Percentiles rank a stretch among this genome's conserved stretches.
Evolutionary conservation across 176 grass and related monocot genomes (phyloP).

Genomic region (Rhynchospora pubera): DNA sequence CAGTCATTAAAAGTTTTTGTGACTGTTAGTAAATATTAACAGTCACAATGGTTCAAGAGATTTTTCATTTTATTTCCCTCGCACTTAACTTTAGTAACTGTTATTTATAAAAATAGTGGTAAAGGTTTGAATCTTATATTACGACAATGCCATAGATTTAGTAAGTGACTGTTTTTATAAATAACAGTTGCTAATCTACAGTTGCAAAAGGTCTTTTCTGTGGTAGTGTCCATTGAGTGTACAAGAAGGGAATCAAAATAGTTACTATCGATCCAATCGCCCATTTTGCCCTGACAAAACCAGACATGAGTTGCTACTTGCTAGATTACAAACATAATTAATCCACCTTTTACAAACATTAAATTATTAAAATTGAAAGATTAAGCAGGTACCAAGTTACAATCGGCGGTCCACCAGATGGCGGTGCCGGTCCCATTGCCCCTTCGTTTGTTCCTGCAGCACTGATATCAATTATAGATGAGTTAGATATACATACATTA

Average conservation of each 20-base stretch:
- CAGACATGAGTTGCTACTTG: not conserved
- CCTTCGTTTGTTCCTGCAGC: not conserved
- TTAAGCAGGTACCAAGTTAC: conserved; percentile 34
- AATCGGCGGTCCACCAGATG: conserved; percentile 12
- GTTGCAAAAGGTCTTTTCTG: too few species aligned
- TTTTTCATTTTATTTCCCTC: too few species aligned
- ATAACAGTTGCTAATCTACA: too few species aligned
- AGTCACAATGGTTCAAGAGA: too few species aligned
- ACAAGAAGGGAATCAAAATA: conserved; percentile 30
- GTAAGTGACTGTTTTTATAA: too few species aligned
- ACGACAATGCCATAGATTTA: too few species aligned
- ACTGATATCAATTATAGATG: not conserved
- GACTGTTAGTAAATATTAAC: too few species aligned
- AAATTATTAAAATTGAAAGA: not conserved
- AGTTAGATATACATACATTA: not conserved
- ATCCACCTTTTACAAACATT: not conserved
- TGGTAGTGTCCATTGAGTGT: conserved; percentile 49
- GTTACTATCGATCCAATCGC: conserved; percentile 34
- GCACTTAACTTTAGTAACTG: too few species aligned
- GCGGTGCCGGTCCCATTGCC: not conserved
- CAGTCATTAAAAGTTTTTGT: too few species aligned
- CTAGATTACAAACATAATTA: not conserved
- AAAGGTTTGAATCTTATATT: too few species aligned
- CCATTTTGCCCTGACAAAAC: conserved; percentile 37
- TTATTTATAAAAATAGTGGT: too few species aligned